Conservation (phyloP, 2,329 filamentous ascomycete species). For the Monosporascus sp. region DNA sequence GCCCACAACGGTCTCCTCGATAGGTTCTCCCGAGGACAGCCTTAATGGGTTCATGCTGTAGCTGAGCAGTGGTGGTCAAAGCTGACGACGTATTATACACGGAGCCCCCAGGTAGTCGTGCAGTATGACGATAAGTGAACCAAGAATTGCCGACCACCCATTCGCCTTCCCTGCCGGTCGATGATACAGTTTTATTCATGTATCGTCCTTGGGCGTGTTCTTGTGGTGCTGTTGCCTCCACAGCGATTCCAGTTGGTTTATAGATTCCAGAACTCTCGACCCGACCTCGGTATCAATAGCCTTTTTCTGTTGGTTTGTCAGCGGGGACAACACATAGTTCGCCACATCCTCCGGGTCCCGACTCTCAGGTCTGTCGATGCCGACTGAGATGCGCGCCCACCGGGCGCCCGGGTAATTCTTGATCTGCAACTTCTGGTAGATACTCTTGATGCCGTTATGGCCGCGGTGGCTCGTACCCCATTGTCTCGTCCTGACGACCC, state of each 20-base stretch:
- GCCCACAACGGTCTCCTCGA: too few species aligned
- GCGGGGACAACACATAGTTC: conserved; percentile 69
- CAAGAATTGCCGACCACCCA: too few species aligned
- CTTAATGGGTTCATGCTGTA: too few species aligned
- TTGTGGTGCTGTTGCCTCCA: conserved; percentile 20
- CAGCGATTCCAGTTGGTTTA: conserved; percentile 40
- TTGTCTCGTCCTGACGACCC: conserved; percentile 58
- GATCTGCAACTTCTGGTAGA: conserved; percentile 45
- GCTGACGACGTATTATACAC: too few species aligned
- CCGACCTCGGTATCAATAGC: conserved; percentile 48
- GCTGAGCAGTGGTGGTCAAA: too few species aligned
- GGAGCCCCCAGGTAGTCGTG: too few species aligned
- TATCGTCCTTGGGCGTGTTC: background rate
- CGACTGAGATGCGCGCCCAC: conserved; percentile 65
- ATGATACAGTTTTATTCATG: background rate
- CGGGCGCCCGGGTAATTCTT: conserved; percentile 34
- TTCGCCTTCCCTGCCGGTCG: too few species aligned
- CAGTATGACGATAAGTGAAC: too few species aligned
- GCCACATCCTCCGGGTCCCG: conserved; percentile 64
- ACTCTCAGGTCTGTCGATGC: conserved; percentile 76
- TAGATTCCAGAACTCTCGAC: conserved; percentile 44
- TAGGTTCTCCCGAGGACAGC: too few species aligned
- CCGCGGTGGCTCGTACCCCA: conserved; percentile 62
- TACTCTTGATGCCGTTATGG: conserved; percentile 71
- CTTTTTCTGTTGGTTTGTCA: conserved; percentile 48